Base-by-base conservation (phyloP, 768 basidiomycete genomes). In the Xerocomellus intermedius region DNA sequence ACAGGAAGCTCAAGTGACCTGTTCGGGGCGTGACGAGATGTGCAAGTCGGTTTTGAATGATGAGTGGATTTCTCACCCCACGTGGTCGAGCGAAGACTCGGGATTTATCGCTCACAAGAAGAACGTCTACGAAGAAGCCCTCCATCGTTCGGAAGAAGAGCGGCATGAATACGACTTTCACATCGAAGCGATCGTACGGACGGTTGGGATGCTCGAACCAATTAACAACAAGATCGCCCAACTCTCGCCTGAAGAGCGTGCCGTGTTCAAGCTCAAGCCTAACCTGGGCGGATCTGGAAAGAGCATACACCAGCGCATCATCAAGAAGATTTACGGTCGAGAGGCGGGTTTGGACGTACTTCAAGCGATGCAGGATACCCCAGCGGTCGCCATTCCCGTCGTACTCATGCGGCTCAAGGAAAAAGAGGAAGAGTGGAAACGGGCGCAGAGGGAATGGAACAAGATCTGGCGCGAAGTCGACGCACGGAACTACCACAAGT, bases 81-180 rank as follows among this genome's bases (percentile, higher is more conserved):
- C 92, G 2, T 96, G 93, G 85, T 87, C 90, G 4, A 91, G 87
- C 61, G 97, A 99, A 69, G 95, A 96, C 60, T 86, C 93, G 1
- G 93, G 91, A 2, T 97, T 97, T 65, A 77, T 89, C 57, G 83
- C 91, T 0, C 88, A 94, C 69, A 89, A 89, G 74, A 97, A 96
- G 80, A 99, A 98, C 72, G 80, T 87, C 2, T 99, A 91, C 71
- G 97, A 98, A 70, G 97, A 98, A 66, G 95, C 95, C 0, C 79
- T 98, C 10, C 95, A 98, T 73, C 89, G 94, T 35, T 89, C 88
- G 47, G 97, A 99, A 66, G 97, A 99, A 70, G 97, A 99, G 69
- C 85, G 97, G 7, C 97, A 99, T 69, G 96, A 98, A 71, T 99
- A 98, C 69, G 96, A 98, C 69, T 98, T 97, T 76, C 94, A 98